These are phyloP conservation scores for Cerrena zonata DNA, from an alignment of 1,284 basidiomycete species.

Conservation along the genomic window DNA sequence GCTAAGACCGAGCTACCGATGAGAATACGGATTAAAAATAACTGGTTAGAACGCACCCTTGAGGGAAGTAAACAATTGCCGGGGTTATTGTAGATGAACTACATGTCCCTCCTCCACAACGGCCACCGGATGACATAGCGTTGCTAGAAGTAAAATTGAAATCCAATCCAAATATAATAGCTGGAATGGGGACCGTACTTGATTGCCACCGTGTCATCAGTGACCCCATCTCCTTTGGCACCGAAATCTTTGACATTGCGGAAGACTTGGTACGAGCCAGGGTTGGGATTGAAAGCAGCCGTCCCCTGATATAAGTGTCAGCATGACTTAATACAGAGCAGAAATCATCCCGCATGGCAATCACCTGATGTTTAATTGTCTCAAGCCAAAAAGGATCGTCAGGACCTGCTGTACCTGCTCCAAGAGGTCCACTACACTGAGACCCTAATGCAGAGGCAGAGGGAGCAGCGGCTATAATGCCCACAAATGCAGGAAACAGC, in stretches of 20 bases:
- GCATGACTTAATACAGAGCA: no score
- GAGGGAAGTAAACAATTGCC: constrained; percentile 54
- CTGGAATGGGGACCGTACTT: constrained; percentile 35
- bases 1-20: constrained; percentile 29
- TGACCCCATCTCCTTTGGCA: constrained; percentile 62
- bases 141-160: constrained; percentile 27
- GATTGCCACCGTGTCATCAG: constrained; percentile 68
- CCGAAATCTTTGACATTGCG: constrained; percentile 65
- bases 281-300: constrained; percentile 50
- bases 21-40: constrained; percentile 1
- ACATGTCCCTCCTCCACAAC: constrained; percentile 55
- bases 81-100: constrained; percentile 33
- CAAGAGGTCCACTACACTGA: constrained; percentile 38
- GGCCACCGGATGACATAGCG: constrained; percentile 49
- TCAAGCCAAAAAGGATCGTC: constrained; percentile 67
- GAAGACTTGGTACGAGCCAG: constrained; percentile 61
- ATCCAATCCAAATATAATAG: neutral
- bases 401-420: constrained; percentile 48
- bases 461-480: constrained; percentile 15
- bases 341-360: no score
- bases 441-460: constrained; percentile 32
- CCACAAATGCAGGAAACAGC: constrained; percentile 19
- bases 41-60: constrained; percentile 28
- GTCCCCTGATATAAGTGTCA: constrained; percentile 31
- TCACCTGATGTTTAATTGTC: constrained; percentile 54